Percentiles rank a stretch among this genome's conserved stretches.
These are phyloP conservation scores for Paralagenidium karlingii DNA, from an alignment of 352 stramenopile genomes.

Conservation along the genomic window DNA sequence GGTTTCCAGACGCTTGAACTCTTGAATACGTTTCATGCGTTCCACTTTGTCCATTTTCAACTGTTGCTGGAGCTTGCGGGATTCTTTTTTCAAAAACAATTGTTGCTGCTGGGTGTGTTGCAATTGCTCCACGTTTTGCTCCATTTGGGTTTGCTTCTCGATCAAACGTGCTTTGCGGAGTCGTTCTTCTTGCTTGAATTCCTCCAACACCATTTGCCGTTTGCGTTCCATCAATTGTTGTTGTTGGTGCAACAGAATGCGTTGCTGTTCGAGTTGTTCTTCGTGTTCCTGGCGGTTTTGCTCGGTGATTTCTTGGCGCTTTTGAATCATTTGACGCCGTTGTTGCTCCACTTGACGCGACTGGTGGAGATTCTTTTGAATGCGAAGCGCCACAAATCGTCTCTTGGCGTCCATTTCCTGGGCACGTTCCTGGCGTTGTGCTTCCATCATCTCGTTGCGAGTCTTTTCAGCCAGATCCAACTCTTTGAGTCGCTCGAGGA, in stretches of 20 bases:
- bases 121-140: conserved; percentile 51
- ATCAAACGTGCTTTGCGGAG: conserved; percentile 57
- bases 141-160: conserved; percentile 45
- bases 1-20: conserved; percentile 87
- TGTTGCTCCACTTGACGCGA: conserved; percentile 45
- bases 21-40: conserved; percentile 83
- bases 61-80: conserved; percentile 63
- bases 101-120: conserved; percentile 61
- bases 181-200: conserved; percentile 57
- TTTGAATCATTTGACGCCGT: conserved; percentile 46
- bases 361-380: conserved; percentile 57
- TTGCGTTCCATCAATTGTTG: conserved; percentile 64
- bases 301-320: conserved; percentile 47
- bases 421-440: conserved; percentile 43
- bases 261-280: conserved; percentile 35
- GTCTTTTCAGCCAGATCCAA: conserved; percentile 47
- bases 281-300: conserved; percentile 39
- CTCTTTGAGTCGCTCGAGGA: conserved; percentile 38
- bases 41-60: conserved; percentile 86
- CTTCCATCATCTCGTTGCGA: conserved; percentile 62
- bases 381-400: conserved; percentile 36
- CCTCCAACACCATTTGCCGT: conserved; percentile 48
- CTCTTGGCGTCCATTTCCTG: conserved; percentile 55
- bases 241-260: conserved; percentile 43
- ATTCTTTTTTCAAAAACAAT: conserved; percentile 74